These are phyloP conservation scores for Glutinoglossum americanum DNA, from an alignment of 495 filamentous ascomycete genomes.

Conservation along the genomic window DNA sequence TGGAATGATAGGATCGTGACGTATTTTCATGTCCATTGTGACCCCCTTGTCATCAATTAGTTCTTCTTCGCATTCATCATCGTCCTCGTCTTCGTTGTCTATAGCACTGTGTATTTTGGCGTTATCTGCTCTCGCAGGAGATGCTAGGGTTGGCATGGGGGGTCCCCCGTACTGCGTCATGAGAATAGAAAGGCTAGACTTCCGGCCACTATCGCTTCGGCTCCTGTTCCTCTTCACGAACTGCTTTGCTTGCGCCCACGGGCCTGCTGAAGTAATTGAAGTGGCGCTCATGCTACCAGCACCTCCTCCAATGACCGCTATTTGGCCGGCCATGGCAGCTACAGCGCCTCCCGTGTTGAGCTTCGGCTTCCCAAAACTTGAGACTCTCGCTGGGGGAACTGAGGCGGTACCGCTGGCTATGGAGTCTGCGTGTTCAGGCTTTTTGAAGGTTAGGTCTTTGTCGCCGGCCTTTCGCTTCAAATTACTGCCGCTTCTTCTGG, in stretches of 20 bases:
- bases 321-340: constrained; percentile 36
- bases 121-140: constrained; percentile 14
- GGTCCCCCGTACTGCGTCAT: constrained; percentile 34
- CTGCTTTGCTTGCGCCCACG: constrained; percentile 23
- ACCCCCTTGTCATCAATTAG: constrained; percentile 8
- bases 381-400: background rate
- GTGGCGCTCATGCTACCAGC: constrained; percentile 33
- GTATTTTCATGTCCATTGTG: constrained; percentile 21
- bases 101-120: constrained; percentile 6
- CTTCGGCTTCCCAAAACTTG: constrained; percentile 9
- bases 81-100: constrained; percentile 32
- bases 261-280: constrained; percentile 25
- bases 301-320: constrained; percentile 40
- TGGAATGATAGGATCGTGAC: constrained; percentile 32
- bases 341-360: constrained; percentile 37
- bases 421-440: background rate
- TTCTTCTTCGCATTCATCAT: constrained; percentile 27
- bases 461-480: constrained; percentile 28
- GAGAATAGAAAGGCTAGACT: constrained; percentile 13
- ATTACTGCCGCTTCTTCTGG: constrained; percentile 28
- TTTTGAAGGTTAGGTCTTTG: constrained; percentile 13
- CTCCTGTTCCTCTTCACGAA: constrained; percentile 42
- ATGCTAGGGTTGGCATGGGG: constrained; percentile 30
- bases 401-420: background rate
- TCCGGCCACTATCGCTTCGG: constrained; percentile 47